A percentile compares a stretch with the other conserved stretches of the same genome.
Conservation (phyloP, 2,329 filamentous ascomycete genomes). For the Corynespora cassiicola region DNA sequence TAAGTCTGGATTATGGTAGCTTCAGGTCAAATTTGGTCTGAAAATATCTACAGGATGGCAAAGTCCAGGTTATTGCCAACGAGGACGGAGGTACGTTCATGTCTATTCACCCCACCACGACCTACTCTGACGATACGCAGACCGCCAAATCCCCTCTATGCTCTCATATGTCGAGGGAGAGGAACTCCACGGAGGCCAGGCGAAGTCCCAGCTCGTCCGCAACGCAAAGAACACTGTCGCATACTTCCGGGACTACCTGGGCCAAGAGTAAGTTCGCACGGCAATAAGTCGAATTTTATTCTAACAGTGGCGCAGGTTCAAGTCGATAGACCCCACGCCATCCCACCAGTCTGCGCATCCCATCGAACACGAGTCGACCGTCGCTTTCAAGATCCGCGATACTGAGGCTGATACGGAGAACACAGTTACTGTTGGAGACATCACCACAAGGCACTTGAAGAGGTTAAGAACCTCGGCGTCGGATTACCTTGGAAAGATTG, state of each 20-base stretch:
- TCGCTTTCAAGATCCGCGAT: constrained; percentile 86
- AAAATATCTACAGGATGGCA: constrained; percentile 70
- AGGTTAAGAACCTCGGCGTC: constrained; percentile 83
- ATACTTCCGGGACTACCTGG: constrained; percentile 95
- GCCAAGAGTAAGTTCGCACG: constrained; percentile 74
- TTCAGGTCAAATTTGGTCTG: constrained; percentile 9
- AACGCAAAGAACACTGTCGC: constrained; percentile 93
- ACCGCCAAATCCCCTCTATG: constrained; percentile 94
- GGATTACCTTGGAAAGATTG: constrained; percentile 89
- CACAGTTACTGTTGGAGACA: constrained; percentile 77
- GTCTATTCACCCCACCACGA: constrained; percentile 9
- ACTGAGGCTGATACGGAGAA: constrained; percentile 63
- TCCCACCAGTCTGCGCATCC: constrained; percentile 94
- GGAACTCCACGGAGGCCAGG: constrained; percentile 95
- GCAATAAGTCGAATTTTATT: not conserved
- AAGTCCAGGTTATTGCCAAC: constrained; percentile 97
- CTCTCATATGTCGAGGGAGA: constrained; percentile 95
- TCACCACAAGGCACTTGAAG: constrained; percentile 83
- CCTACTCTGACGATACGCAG: constrained; percentile 52
- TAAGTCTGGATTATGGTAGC: too few species aligned
- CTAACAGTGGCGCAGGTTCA: constrained; percentile 66
- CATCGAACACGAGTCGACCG: constrained; percentile 71
- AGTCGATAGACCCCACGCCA: constrained; percentile 94
- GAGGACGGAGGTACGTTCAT: constrained; percentile 85
- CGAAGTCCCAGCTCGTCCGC: constrained; percentile 90